Evolutionary conservation across 805 yeast genomes (phyloP), one percentile per base, ranked within the genome.

Genomic region (Zygosaccharomyces rouxii): DNA sequence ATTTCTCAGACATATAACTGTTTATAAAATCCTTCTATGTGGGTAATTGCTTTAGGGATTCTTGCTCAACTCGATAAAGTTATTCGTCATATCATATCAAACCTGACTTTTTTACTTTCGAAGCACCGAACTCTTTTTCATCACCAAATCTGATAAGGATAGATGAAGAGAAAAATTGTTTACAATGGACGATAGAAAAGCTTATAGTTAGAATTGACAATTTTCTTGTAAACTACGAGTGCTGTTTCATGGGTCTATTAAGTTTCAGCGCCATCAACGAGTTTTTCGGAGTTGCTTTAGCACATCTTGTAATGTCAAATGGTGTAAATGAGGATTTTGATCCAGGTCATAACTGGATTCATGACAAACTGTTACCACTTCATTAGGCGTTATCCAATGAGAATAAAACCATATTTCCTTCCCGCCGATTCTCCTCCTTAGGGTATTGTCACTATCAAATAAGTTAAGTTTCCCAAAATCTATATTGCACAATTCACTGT

Each of bases 401-500:
- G 59, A 63, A 46, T 49, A 43, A 53, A 54, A 67, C 40, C 19
- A 29, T 33, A 62, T 44, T 4, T 42, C 14, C 10, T 39, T 30
- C 16, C 25, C 47, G 10, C 51, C 48, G 1, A 63, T 54, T 10
- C 18, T 30, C 25, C 46, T 48, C 37, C 10, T 25, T 42, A 38
- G 7, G 38, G 37, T 41, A 6, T 22, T 9, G 16, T 47, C 25
- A 21, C 13, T 6, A 7, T 26, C 30, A 33, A 44, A 49, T 21
- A 44, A 16, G 3, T 22, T 42, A 25, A 29, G 62, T 55, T 52
- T 41, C 1, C 61, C 55, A 43, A 69, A 66, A 51, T 68, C 62
- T 29, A 70, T 62, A 0, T 52, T 38, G 2, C 47, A 33, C 26
- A 73, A 51, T 43, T 69, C 66, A 26, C 66, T 63, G 46, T 70